phyloP scores from a whole-genome alignment of 805 yeast species.

The Barnettozyma californica region DNA sequence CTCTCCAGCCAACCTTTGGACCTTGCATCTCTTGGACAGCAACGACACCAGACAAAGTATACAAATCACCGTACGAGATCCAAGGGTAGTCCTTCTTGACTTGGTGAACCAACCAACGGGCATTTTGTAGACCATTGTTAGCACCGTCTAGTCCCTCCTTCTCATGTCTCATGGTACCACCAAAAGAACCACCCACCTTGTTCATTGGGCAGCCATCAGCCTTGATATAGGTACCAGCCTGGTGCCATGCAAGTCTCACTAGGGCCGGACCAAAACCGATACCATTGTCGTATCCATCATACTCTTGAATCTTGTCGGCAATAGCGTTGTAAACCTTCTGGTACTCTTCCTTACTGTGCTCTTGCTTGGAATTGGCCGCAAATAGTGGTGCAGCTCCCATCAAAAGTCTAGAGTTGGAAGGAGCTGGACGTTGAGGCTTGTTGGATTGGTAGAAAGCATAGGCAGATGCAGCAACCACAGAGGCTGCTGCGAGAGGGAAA shows the following conservation, averaged over 20 bases:
- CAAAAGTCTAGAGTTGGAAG: background rate
- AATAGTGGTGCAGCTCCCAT: conserved; percentile 6
- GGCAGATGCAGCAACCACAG: conserved; percentile 2
- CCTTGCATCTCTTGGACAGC: conserved; percentile 79
- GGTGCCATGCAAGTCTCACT: conserved; percentile 82
- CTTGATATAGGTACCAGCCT: conserved; percentile 74
- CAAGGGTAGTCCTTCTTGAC: conserved; percentile 56
- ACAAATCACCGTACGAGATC: conserved; percentile 75
- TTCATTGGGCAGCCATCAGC: conserved; percentile 23
- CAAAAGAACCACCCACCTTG: conserved; percentile 57
- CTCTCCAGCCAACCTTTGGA: conserved; percentile 74
- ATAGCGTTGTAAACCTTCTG: conserved; percentile 67
- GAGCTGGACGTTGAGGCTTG: background rate
- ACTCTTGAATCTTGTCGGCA: conserved; percentile 54
- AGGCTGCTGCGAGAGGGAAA: conserved; percentile 3
- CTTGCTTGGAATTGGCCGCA: conserved; percentile 1
- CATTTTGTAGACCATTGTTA: conserved; percentile 44
- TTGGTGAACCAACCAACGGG: conserved; percentile 49
- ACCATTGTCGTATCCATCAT: conserved; percentile 56
- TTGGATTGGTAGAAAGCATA: conserved; percentile 3
- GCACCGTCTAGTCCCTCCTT: conserved; percentile 50
- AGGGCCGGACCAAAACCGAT: conserved; percentile 73
- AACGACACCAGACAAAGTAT: conserved; percentile 72
- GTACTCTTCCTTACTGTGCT: conserved; percentile 42
- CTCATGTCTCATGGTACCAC: conserved; percentile 61